Base-by-base conservation (phyloP, 805 yeast species). In the Sugiyamaella marilandica region DNA sequence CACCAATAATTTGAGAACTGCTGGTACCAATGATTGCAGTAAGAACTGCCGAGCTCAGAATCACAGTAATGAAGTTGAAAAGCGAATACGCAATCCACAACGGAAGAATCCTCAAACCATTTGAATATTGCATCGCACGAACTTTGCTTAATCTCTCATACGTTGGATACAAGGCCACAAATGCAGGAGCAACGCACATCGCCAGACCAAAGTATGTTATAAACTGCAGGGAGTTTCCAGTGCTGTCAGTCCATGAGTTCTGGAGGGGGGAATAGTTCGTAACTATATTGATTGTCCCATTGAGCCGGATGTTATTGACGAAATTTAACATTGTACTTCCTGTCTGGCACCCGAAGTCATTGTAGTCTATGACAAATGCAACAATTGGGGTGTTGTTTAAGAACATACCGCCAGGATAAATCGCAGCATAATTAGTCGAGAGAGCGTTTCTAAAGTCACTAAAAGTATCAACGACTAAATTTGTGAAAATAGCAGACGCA, bases 41-140 rank as follows among this genome's bases (percentile, higher is more conserved):
- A 41, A 63, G 52, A n/a, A 63, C 60, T 9, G 62, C 62, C 10
- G 68, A 54, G 9, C 56, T 39, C 16, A 67, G 41, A 35, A 67
- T 35, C 19, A 60, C 53, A n/a, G 61, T 49, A 5, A 56, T 41
- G 50, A 62, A 56, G 41, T 64, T 65, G 47, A 63, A 65, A 16
- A 63, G 9, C 10, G 62, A 52, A 45, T 68, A 67, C 2, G 69
- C 68, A 13, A 59, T 45, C 72, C 72, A 68, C 24, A 68, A 49
- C 4, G 72, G 70, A 13, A 64, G 49, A 2, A 66, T 65, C 14
- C 64, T 55, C 26, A 68, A 55, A 14, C 72, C 72, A 53, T 68
- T 68, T n/a, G 72, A 69, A 50, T 68, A 68, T n/a, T 68, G 70
- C 61, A 68, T 61, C 2, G 70, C 70, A 29, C 72, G 57, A 13